A percentile compares a stretch with the other conserved stretches of the same genome.
Evolutionary conservation across 2,329 filamentous ascomycete genomes (phyloP).

Genomic region (Knoxdaviesia proteae): DNA sequence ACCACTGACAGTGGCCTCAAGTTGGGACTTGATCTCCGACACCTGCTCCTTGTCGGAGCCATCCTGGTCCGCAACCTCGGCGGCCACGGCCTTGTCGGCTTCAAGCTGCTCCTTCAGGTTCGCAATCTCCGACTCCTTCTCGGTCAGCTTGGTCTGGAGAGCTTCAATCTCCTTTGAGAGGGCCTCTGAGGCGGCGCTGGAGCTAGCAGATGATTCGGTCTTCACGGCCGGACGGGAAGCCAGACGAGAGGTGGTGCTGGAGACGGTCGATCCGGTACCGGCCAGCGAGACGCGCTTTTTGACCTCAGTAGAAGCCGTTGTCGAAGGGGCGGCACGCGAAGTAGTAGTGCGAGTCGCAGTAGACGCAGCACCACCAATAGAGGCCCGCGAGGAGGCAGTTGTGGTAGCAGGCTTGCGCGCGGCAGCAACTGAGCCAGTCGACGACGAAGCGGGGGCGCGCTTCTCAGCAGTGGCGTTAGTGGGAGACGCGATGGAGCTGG

Average conservation of each 20-base stretch:
- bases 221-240: not conserved
- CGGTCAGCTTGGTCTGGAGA: conserved; percentile 35
- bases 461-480: not conserved
- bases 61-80: conserved; percentile 30
- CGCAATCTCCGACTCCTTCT: conserved; percentile 36
- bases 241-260: conserved; percentile 16
- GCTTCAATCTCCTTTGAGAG: conserved; percentile 35
- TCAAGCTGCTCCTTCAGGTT: conserved; percentile 34
- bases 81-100: conserved; percentile 32
- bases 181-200: conserved; percentile 18
- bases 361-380: conserved; percentile 10
- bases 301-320: conserved; percentile 13
- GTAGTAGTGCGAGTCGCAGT: conserved; percentile 11
- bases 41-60: conserved; percentile 22
- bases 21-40: conserved; percentile 25
- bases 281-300: conserved; percentile 37
- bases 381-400: conserved; percentile 10
- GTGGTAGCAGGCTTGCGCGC: conserved; percentile 13
- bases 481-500: not conserved
- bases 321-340: conserved; percentile 12
- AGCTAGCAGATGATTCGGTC: conserved; percentile 11
- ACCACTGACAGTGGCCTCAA: conserved; percentile 24
- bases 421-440: conserved; percentile 11
- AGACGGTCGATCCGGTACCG: conserved; percentile 15
- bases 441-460: not conserved